Percentiles rank a stretch among this genome's conserved stretches.
Conservation (phyloP, 257 asterid species). For the Mentha longifolia region DNA sequence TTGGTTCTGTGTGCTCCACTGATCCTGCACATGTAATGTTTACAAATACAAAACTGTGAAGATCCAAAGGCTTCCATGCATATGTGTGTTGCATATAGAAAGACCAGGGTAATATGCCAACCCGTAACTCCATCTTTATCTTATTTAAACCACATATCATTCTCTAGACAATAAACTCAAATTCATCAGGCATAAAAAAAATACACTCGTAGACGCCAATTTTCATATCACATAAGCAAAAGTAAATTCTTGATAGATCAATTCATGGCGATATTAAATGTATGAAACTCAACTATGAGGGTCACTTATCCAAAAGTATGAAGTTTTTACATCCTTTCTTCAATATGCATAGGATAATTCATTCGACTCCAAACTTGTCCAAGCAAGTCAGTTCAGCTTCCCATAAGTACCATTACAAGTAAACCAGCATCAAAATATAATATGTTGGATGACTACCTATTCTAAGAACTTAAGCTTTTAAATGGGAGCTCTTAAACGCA, state of each 20-base stretch:
- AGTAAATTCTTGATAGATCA: neutral
- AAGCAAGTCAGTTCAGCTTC: conserved; percentile 9
- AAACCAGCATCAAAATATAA: neutral
- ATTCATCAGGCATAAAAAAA: neutral
- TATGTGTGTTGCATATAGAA: neutral
- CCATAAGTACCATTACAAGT: neutral
- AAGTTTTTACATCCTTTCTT: conserved; percentile 9
- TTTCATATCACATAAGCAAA: conserved; percentile 8
- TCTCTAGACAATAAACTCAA: neutral
- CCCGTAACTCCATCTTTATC: neutral
- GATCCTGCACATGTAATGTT: neutral
- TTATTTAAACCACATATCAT: neutral
- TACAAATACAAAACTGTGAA: conserved; percentile 7
- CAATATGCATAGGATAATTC: neutral
- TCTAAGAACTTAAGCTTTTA: neutral
- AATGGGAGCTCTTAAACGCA: neutral
- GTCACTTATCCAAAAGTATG: neutral
- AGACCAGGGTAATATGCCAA: neutral
- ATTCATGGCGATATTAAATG: neutral
- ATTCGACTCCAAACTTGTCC: neutral
- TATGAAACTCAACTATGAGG: neutral
- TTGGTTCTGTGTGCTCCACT: conserved; percentile 2
- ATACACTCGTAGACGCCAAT: too few species aligned
- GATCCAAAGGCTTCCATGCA: neutral
- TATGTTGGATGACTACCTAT: neutral